Evolutionary conservation across 805 yeast genomes (phyloP).

Genomic region (Scheffersomyces spartinae): DNA sequence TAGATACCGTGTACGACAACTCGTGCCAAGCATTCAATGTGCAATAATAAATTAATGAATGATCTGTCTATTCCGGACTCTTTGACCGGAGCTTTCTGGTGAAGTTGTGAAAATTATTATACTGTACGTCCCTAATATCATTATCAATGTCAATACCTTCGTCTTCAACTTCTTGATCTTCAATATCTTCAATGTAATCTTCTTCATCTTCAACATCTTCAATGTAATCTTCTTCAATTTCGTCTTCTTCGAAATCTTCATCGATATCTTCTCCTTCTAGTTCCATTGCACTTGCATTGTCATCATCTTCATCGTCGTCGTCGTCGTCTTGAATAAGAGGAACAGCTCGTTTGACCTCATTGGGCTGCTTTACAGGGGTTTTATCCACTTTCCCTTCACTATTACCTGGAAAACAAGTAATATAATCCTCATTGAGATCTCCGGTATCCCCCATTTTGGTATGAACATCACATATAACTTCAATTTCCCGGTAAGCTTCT

Average conservation of each 20-base stretch:
- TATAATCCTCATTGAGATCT: conserved; percentile 7
- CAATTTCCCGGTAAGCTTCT: conserved; percentile 40
- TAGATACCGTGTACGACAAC: conserved; percentile 25
- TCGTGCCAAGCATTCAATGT: conserved; percentile 19
- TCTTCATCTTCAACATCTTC: conserved; percentile 5
- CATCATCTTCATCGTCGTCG: conserved; percentile 14
- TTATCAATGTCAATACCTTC: conserved; percentile 3
- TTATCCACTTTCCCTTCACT: conserved; percentile 8
- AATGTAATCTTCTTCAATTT: conserved; percentile 7
- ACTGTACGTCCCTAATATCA: too few relatives aligned
- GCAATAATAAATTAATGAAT: conserved; percentile 2
- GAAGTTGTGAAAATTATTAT: neutral
- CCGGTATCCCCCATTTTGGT: conserved; percentile 2
- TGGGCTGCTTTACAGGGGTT: too few relatives aligned
- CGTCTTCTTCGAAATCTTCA: conserved; percentile 7
- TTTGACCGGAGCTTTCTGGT: neutral
- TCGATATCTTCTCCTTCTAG: conserved; percentile 9
- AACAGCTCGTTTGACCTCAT: too few relatives aligned
- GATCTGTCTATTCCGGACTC: neutral
- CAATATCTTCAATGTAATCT: conserved; percentile 5
- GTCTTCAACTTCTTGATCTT: conserved; percentile 6
- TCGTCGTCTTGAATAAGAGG: conserved; percentile 12
- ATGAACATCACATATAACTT: conserved; percentile 9
- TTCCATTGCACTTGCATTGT: conserved; percentile 7
- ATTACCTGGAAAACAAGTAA: conserved; percentile 26